Conservation (phyloP, 1,284 basidiomycete species). For the Pascua guehoae region DNA sequence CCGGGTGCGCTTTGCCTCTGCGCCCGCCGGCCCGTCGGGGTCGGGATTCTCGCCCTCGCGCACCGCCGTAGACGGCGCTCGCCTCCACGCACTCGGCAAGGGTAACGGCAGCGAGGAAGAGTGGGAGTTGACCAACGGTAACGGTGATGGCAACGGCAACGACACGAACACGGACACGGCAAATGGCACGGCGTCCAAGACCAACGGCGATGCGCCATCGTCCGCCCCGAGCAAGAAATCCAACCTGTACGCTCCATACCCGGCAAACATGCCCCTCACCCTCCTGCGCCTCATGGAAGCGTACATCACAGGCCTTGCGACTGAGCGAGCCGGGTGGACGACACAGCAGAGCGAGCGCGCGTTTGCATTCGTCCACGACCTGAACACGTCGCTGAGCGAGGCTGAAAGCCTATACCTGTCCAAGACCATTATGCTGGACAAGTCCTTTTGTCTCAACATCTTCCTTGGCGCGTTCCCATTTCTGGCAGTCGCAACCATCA, state of each 20-base stretch:
- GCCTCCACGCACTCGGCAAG: neutral
- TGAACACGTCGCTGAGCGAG: constrained; percentile 33
- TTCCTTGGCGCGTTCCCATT: constrained; percentile 6
- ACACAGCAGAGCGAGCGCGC: constrained; percentile 40
- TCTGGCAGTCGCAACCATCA: constrained; percentile 2
- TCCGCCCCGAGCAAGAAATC: constrained; percentile 25
- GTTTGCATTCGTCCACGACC: constrained; percentile 32
- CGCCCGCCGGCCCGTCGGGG: constrained; percentile 34
- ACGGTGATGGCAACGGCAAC: neutral
- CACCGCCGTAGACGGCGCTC: neutral
- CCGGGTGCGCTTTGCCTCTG: constrained; percentile 42
- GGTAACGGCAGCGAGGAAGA: constrained; percentile 6
- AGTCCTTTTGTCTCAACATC: constrained; percentile 10
- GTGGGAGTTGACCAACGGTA: constrained; percentile 1
- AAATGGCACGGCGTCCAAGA: neutral
- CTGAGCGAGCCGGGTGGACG: constrained; percentile 38
- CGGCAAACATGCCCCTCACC: constrained; percentile 43
- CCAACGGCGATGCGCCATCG: neutral
- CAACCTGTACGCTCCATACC: constrained; percentile 39
- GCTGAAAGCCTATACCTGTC: constrained; percentile 36
- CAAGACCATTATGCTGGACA: too few species aligned
- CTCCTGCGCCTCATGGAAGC: constrained; percentile 44
- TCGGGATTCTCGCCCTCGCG: constrained; percentile 8
- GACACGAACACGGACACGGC: neutral
- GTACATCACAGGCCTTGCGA: constrained; percentile 39